phyloP scores from a whole-genome alignment of 768 basidiomycete genomes.

The Roridomyces roridus region DNA sequence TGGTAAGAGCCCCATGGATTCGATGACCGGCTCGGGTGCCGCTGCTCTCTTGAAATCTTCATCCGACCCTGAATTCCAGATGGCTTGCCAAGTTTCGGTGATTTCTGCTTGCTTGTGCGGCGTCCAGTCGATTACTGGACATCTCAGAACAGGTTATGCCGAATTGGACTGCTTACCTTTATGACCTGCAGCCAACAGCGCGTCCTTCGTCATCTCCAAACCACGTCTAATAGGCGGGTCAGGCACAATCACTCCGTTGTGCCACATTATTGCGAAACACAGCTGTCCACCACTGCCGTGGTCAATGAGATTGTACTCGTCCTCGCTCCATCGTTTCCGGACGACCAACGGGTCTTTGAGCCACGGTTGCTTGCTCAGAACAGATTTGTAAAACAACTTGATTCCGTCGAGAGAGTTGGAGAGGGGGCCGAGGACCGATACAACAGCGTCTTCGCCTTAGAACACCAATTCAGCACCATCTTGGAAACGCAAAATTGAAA shows the following conservation, averaged over 20 bases:
- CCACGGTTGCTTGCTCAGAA: conserved; percentile 71
- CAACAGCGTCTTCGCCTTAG: conserved; percentile 74
- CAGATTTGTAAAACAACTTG: conserved; percentile 67
- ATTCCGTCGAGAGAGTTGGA: conserved; percentile 63
- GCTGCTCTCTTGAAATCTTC: conserved; percentile 52
- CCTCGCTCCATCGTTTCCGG: conserved; percentile 66
- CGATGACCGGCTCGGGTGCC: conserved; percentile 57
- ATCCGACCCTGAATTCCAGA: conserved; percentile 53
- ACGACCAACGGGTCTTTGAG: conserved; percentile 63
- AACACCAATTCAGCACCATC: conserved; percentile 25
- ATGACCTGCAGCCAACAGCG: conserved; percentile 68
- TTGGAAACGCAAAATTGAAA: too few species aligned
- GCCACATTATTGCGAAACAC: conserved; percentile 70
- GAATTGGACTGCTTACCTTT: conserved; percentile 49
- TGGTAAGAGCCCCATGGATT: conserved; percentile 45
- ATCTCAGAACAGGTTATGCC: not conserved
- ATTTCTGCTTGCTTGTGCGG: conserved; percentile 60
- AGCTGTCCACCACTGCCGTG: conserved; percentile 56
- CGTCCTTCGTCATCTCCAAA: conserved; percentile 58
- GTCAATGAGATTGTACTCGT: conserved; percentile 63
- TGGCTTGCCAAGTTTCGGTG: conserved; percentile 31
- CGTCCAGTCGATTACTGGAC: conserved; percentile 74
- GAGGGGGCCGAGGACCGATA: conserved; percentile 80
- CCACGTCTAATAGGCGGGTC: conserved; percentile 71
- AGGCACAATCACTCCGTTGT: conserved; percentile 65